Evolutionary conservation across 2,329 filamentous ascomycete species (phyloP).

Genomic region (Blumeriella jaapii): DNA sequence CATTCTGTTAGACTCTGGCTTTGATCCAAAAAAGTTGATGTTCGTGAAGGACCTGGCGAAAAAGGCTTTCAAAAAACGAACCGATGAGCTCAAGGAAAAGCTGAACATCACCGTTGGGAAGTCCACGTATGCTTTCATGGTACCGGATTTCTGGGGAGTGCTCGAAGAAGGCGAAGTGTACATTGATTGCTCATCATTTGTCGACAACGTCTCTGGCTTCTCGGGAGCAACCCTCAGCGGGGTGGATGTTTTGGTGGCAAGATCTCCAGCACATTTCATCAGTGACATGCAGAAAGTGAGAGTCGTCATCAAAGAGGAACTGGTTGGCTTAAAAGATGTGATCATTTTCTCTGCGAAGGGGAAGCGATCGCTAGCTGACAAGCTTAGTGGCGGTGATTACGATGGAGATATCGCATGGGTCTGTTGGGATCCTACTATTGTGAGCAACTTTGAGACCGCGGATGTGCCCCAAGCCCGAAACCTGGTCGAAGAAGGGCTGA

Average conservation of each 20-base stretch:
- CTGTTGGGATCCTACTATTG: conserved; percentile 59
- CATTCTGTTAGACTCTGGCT: conserved; percentile 48
- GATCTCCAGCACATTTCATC: conserved; percentile 56
- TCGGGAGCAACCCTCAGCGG: conserved; percentile 43
- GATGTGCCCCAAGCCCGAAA: conserved; percentile 35
- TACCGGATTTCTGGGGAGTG: conserved; percentile 52
- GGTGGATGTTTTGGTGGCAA: conserved; percentile 52
- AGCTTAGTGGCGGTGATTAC: conserved; percentile 70
- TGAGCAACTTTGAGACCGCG: conserved; percentile 54
- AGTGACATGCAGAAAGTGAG: conserved; percentile 63
- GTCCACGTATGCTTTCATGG: conserved; percentile 54
- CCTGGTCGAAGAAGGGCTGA: conserved; percentile 36
- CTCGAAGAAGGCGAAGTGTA: conserved; percentile 57
- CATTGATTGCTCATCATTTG: conserved; percentile 53
- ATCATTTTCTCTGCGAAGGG: conserved; percentile 64
- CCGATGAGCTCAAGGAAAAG: conserved; percentile 33
- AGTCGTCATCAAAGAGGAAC: conserved; percentile 43
- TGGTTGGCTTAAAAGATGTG: conserved; percentile 64
- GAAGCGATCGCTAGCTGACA: conserved; percentile 49
- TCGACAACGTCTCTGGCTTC: conserved; percentile 39
- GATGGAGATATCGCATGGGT: conserved; percentile 72
- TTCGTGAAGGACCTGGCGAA: conserved; percentile 38
- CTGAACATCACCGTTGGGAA: conserved; percentile 49
- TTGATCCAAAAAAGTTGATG: conserved; percentile 37
- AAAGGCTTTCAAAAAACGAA: conserved; percentile 13